Evolutionary conservation across 805 yeast genomes (phyloP).

Genomic region (Zygosaccharomyces siamensis): DNA sequence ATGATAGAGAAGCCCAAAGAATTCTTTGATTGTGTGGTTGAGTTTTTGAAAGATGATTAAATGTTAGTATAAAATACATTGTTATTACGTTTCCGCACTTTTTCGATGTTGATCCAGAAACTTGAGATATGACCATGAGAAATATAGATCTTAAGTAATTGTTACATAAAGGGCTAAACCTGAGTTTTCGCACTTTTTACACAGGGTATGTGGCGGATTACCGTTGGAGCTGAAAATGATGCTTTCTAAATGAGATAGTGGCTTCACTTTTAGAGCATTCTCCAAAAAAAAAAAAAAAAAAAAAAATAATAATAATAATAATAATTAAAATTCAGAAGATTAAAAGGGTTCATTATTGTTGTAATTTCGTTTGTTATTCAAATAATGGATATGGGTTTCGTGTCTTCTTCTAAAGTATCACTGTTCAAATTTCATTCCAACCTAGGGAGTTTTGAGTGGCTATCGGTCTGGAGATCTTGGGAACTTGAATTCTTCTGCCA

Average conservation of each 20-base stretch:
- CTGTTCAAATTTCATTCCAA: slow-evolving; percentile 43
- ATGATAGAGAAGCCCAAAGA: slow-evolving; percentile 27
- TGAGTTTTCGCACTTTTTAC: background rate
- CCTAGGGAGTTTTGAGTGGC: slow-evolving; percentile 69
- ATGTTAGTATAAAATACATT: background rate
- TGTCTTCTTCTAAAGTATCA: background rate
- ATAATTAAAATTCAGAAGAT: background rate
- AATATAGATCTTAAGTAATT: background rate
- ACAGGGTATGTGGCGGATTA: background rate
- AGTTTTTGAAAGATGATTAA: slow-evolving; percentile 17
- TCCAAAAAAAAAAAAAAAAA: background rate
- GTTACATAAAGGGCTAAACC: background rate
- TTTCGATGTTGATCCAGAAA: background rate
- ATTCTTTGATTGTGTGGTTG: slow-evolving; percentile 13
- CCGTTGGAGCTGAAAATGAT: background rate
- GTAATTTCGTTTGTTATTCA: background rate
- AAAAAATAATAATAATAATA: no score
- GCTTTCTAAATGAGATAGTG: background rate
- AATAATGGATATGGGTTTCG: background rate
- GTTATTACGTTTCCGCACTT: no score
- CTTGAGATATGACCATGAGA: background rate
- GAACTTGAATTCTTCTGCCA: slow-evolving; percentile 25
- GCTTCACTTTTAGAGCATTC: background rate
- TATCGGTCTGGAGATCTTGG: slow-evolving; percentile 61
- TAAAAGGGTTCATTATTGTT: background rate